Evolutionary conservation across 2,329 filamentous ascomycete species (phyloP), one percentile per base, ranked within the genome.

Genomic region (Fusarium udum): DNA sequence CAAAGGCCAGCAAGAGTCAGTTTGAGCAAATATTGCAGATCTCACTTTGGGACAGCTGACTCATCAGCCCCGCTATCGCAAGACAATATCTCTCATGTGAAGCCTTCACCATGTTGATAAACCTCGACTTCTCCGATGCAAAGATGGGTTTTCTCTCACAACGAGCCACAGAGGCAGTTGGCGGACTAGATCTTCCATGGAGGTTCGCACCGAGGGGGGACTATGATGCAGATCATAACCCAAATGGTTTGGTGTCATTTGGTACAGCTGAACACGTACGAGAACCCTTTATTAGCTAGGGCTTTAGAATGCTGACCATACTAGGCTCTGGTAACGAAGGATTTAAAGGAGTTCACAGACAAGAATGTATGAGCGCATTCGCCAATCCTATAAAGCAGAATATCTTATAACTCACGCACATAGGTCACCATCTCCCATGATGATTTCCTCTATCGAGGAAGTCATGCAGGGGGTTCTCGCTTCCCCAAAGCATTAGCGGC

Each of bases 191-290:
- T 43, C 52, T 77, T 4, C 80, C 81, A 4, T 83, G 80, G 81
- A 77, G 78, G 49, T 82, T 81, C 39, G 80, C 80, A 2, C 78
- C 79, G 2, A 61, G 66, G 24, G 77, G 72, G 12, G 78, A 74
- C 4, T 88, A 85, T 76, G 76, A 85, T 63, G 79, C 83, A 0
- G 69, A 77, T 7, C 72, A 72, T 9, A 85, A 84, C 37, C 80
- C 82, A 2, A 70, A 77, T 14, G 86, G 86, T 3, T 81, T 86
- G 55, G 79, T 88, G 56, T 87, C 84, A 8, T 83, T 88, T 34
- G 84, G 83, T 1, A 81, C 86, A 2, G 86, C 87, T 9, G 86
- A 88, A 67, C 87, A 88, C 72, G 80, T 76, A 53, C 8, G 59
- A n/a, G 22, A 20, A 16, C n/a, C 22, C 16, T 46, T 31, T 24